Conservation (phyloP, 805 yeast species). For the Cyberlindnera sargentensis region DNA sequence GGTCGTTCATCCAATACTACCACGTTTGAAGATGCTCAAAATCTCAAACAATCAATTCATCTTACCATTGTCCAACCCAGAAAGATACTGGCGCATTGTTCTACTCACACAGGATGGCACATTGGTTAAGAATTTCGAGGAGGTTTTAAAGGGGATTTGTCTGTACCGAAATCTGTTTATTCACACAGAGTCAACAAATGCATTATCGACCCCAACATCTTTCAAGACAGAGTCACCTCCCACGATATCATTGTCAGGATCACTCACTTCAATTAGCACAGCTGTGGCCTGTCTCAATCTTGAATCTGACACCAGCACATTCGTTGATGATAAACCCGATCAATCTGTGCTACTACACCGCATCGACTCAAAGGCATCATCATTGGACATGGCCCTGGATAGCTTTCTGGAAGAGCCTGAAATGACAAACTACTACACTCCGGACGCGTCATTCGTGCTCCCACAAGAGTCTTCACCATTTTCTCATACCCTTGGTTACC, state of each 20-base stretch:
- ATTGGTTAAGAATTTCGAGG: slow-evolving; percentile 22
- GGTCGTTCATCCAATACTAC: slow-evolving; percentile 68
- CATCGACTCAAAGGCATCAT: slow-evolving; percentile 12
- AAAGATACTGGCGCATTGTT: slow-evolving; percentile 61
- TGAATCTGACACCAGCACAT: slow-evolving; percentile 31
- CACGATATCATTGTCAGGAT: slow-evolving; percentile 5
- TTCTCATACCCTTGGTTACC: slow-evolving; percentile 1
- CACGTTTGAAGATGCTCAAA: slow-evolving; percentile 52
- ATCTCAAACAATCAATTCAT: slow-evolving; percentile 42
- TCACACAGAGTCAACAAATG: slow-evolving; percentile 1
- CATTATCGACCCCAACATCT: background rate
- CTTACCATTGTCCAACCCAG: slow-evolving; percentile 65
- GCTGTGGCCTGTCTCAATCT: slow-evolving; percentile 30
- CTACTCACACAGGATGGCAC: slow-evolving; percentile 20
- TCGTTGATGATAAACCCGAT: slow-evolving; percentile 25
- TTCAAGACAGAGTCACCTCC: background rate
- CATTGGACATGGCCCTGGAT: slow-evolving; percentile 20
- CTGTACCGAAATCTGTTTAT: slow-evolving; percentile 34
- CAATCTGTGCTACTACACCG: background rate
- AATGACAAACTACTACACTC: slow-evolving; percentile 13
- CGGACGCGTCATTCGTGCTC: slow-evolving; percentile 6
- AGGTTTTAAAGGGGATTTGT: slow-evolving; percentile 26
- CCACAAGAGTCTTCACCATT: background rate
- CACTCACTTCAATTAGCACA: slow-evolving; percentile 26
- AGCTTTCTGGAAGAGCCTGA: slow-evolving; percentile 14